A percentile compares a stretch with the other conserved stretches of the same genome.
These are phyloP conservation scores for Pichia membranifaciens DNA, from an alignment of 805 yeast genomes.

Conservation along the genomic window DNA sequence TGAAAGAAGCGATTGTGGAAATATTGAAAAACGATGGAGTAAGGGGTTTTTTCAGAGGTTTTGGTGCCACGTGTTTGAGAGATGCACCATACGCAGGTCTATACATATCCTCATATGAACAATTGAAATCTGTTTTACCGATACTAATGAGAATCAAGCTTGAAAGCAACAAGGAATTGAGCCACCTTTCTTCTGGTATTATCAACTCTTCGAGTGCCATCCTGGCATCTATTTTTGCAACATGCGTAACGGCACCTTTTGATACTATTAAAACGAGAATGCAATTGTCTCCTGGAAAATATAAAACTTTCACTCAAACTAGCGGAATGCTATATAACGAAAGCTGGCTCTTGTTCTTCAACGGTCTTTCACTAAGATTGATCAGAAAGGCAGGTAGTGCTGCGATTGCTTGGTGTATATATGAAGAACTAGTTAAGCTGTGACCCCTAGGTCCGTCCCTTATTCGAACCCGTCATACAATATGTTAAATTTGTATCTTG, in stretches of 20 bases:
- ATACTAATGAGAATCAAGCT: slow-evolving; percentile 23
- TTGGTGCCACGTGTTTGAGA: slow-evolving; percentile 77
- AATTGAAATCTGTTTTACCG: slow-evolving; percentile 56
- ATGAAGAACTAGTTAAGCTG: slow-evolving; percentile 75
- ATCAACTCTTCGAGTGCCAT: slow-evolving; percentile 76
- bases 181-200: slow-evolving; percentile 34
- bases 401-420: slow-evolving; percentile 95
- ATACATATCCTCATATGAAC: slow-evolving; percentile 80
- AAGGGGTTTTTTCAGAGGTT: slow-evolving; percentile 78
- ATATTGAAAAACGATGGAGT: slow-evolving; percentile 51
- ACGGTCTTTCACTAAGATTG: slow-evolving; percentile 77
- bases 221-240: slow-evolving; percentile 70
- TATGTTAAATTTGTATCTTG: background rate
- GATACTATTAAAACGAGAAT: slow-evolving; percentile 90
- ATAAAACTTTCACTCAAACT: slow-evolving; percentile 39
- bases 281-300: slow-evolving; percentile 58
- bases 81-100: slow-evolving; percentile 97
- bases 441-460: too few relatives aligned
- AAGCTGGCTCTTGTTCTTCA: slow-evolving; percentile 56
- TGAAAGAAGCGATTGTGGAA: slow-evolving; percentile 52
- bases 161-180: slow-evolving; percentile 11
- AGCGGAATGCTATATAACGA: slow-evolving; percentile 37
- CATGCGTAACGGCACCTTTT: slow-evolving; percentile 88
- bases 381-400: slow-evolving; percentile 85
- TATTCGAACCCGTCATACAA: background rate